Base-by-base conservation (phyloP, 2,329 filamentous ascomycete genomes). In the Pestalotiopsis sp. region DNA sequence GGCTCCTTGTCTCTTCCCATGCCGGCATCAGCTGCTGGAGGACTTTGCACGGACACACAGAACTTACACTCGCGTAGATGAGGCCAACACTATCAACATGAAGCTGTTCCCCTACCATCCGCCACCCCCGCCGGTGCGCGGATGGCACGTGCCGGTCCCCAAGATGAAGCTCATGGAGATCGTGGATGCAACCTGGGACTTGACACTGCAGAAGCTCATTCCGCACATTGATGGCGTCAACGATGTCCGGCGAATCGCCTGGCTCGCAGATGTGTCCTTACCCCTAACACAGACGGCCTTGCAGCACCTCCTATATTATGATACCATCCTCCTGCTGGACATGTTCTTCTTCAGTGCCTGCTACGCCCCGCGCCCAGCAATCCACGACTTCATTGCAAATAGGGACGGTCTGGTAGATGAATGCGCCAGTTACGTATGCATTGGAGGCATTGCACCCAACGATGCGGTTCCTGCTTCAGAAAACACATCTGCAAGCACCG, bases 321-420 rank as follows among this genome's bases (percentile, higher is more conserved):
- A 95, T 77, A 95, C 94, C 75, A 88, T 97, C 45, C 86, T 97
- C 31, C 88, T 98, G 66, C 89, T 98, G 12, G 96, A 99, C 81
- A 93, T 98, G 74, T 98, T 98, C 84, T 94, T 96, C 79, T 99
- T 98, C 78, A 87, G 91, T 40, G 93, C 93, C 57, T 95, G 97
- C 75, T 99, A 99, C 77, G 94, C 95, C 0, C 91, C 92, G 0
- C 93, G 89, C 0, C 83, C 93, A 0, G 91, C 93, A 49, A 91
- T 99, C 68, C 89, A 91, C 70, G 88, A 91, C 70, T 97, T 99
- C 75, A 86, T 96, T 40, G 86, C 88, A 57, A 93, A 98, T 75
- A 84, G 87, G 56, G 89, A 89, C 68, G 90, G 84, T 63, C 86
- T 97, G 81, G 91, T 97, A 69, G 92, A 94, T 72, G 96, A 99